Evolutionary conservation across 148 eudicot species (phyloP).

Genomic region (Camellia japonica): DNA sequence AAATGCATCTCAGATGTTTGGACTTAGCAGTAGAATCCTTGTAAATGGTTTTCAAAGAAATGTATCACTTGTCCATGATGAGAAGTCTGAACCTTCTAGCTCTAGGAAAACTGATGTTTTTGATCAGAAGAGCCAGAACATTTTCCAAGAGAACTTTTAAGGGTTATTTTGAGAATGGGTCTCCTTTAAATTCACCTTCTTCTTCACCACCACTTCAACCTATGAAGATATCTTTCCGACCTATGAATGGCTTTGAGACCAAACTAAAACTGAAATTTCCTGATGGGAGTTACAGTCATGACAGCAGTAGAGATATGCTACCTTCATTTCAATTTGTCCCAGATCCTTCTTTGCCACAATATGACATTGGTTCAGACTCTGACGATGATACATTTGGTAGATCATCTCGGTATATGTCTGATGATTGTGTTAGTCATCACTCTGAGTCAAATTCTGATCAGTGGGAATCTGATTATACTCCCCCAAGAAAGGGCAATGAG

Average conservation of each 20-base stretch:
- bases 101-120: conserved; percentile 22
- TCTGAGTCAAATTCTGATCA: conserved; percentile 83
- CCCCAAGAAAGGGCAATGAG: conserved; percentile 42
- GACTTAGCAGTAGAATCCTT: conserved; percentile 49
- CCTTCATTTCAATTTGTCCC: conserved; percentile 96
- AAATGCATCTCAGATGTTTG: conserved; percentile 46
- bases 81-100: conserved; percentile 23
- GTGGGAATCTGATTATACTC: conserved; percentile 76
- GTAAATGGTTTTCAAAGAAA: conserved; percentile 55
- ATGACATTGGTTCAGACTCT: conserved; percentile 63
- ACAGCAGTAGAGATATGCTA: conserved; percentile 48
- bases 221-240: conserved; percentile 90
- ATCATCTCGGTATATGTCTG: too few relatives aligned
- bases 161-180: conserved; percentile 24
- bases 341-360: conserved; percentile 41
- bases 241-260: conserved; percentile 53
- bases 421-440: conserved; percentile 51
- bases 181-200: conserved; percentile 58
- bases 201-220: conserved; percentile 91
- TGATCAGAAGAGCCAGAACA: conserved; percentile 28
- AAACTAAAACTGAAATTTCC: conserved; percentile 75
- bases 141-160: conserved; percentile 31
- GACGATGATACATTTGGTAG: conserved; percentile 88
- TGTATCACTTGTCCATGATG: conserved; percentile 41
- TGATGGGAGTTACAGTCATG: conserved; percentile 51